Conservation (phyloP, 2,329 filamentous ascomycete genomes). For the Verticillium nonalfalfae region DNA sequence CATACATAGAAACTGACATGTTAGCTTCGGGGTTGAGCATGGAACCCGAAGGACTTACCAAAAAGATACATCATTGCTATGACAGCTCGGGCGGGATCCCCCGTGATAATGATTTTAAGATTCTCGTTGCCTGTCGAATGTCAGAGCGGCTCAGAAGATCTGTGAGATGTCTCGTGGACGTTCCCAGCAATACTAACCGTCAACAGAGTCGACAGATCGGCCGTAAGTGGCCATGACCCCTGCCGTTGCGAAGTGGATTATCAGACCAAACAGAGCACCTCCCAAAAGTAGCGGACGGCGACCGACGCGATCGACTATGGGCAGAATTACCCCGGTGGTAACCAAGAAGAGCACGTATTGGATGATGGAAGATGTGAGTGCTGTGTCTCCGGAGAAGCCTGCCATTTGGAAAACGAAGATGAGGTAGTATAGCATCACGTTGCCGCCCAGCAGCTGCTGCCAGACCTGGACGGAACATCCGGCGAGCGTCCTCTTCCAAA, state of each 20-base stretch:
- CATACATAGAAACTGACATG: constrained; percentile 11
- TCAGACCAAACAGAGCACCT: constrained; percentile 37
- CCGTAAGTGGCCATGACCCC: constrained; percentile 44
- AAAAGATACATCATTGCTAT: constrained; percentile 45
- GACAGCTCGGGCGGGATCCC: constrained; percentile 38
- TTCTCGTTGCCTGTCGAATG: constrained; percentile 28
- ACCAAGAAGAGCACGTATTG: constrained; percentile 51
- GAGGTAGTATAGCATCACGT: constrained; percentile 55
- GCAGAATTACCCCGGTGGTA: constrained; percentile 42
- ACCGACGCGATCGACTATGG: constrained; percentile 41
- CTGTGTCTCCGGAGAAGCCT: constrained; percentile 29
- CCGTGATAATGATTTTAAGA: constrained; percentile 37
- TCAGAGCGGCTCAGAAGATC: constrained; percentile 12
- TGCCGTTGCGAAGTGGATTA: constrained; percentile 40
- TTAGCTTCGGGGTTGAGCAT: background rate
- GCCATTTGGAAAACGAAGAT: constrained; percentile 59
- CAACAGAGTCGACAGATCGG: constrained; percentile 32
- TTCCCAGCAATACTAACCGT: constrained; percentile 14
- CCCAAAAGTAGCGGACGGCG: constrained; percentile 38
- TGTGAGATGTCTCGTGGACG: background rate
- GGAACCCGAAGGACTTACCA: constrained; percentile 15
- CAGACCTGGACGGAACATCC: constrained; percentile 47
- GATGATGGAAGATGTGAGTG: constrained; percentile 43
- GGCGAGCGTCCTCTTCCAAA: constrained; percentile 45
- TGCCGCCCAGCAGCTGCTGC: constrained; percentile 51